Percentiles rank a stretch among this genome's conserved stretches.
Evolutionary conservation across 1,139 yeast genomes (phyloP).

Genomic region (Sugiyamaella castrensis): DNA sequence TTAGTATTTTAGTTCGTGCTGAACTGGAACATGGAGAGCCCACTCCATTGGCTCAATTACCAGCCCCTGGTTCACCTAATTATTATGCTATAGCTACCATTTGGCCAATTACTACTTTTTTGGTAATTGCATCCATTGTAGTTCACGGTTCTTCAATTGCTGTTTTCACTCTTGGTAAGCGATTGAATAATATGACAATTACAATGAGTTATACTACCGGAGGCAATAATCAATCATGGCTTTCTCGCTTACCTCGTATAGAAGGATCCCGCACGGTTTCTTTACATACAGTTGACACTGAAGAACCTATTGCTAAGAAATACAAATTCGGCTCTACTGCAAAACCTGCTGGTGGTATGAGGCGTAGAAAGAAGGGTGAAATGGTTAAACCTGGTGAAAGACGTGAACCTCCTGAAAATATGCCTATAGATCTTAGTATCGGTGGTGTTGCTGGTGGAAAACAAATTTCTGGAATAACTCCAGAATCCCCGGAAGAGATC

Average conservation of each 20-base stretch:
- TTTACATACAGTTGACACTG: constrained; percentile 74
- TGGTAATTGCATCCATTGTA: constrained; percentile 80
- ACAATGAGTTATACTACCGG: constrained; percentile 86
- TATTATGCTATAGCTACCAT: constrained; percentile 69
- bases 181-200: constrained; percentile 86
- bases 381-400: constrained; percentile 38
- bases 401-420: constrained; percentile 27
- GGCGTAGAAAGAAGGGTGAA: constrained; percentile 42
- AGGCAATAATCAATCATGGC: constrained; percentile 74
- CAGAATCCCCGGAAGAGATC: constrained; percentile 22
- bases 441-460: constrained; percentile 24
- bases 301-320: constrained; percentile 37
- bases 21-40: constrained; percentile 69
- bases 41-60: constrained; percentile 58
- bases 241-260: constrained; percentile 77
- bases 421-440: constrained; percentile 34
- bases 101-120: constrained; percentile 89
- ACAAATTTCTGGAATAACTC: constrained; percentile 16
- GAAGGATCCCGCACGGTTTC: constrained; percentile 72
- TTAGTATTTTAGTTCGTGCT: constrained; percentile 77
- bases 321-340: constrained; percentile 42
- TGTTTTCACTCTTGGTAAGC: constrained; percentile 81
- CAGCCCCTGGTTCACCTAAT: constrained; percentile 53
- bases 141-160: constrained; percentile 98
- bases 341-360: constrained; percentile 81